These are phyloP conservation scores for Aspergillus fischeri DNA, from an alignment of 2,329 filamentous ascomycete species.

Conservation along the genomic window DNA sequence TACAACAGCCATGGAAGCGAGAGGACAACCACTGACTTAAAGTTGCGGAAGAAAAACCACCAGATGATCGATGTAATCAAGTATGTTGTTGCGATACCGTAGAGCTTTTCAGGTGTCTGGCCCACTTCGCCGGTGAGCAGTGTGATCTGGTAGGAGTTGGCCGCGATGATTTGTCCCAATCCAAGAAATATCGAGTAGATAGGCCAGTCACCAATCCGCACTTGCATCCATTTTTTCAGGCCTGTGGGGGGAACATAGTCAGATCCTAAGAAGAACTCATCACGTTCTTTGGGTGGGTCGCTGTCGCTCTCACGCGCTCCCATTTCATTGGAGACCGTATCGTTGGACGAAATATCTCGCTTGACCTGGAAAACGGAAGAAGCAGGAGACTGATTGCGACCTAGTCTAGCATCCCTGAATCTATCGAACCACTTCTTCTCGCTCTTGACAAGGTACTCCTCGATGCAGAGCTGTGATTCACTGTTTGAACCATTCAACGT, in stretches of 20 bases:
- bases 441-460: conserved; percentile 60
- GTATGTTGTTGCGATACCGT: conserved; percentile 58
- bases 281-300: conserved; percentile 38
- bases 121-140: conserved; percentile 62
- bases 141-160: conserved; percentile 65
- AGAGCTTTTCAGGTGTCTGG: conserved; percentile 56
- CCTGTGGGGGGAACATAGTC: conserved; percentile 56
- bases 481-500: conserved; percentile 55
- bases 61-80: conserved; percentile 55
- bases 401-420: conserved; percentile 57
- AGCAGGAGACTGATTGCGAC: conserved; percentile 43
- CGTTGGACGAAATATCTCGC: conserved; percentile 32
- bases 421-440: conserved; percentile 64
- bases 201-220: conserved; percentile 61
- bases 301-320: conserved; percentile 32
- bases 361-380: conserved; percentile 31
- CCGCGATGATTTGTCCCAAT: conserved; percentile 60
- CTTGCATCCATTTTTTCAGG: conserved; percentile 52
- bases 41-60: conserved; percentile 59
- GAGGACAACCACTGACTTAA: conserved; percentile 56
- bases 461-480: conserved; percentile 58
- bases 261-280: conserved; percentile 54
- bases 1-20: conserved; percentile 61
- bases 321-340: conserved; percentile 38
- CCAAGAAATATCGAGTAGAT: conserved; percentile 60